Percentiles rank a stretch among this genome's conserved stretches.
phyloP scores from a whole-genome alignment of 495 filamentous ascomycete species.

The Trichocladium uniseriatum region DNA sequence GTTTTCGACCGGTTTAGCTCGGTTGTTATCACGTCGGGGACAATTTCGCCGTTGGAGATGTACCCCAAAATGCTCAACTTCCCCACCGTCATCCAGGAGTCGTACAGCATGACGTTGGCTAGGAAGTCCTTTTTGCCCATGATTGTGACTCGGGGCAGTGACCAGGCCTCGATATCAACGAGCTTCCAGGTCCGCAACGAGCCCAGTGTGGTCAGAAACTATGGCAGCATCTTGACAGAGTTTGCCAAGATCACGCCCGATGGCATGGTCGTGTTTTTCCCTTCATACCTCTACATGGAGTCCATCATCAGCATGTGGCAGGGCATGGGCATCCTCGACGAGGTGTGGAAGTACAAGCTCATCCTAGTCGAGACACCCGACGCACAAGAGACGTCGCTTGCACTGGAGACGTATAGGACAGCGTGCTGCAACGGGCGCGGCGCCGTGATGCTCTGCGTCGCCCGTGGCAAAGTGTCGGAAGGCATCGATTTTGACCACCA shows the following conservation, averaged over 20 bases:
- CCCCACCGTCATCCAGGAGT: slow-evolving; percentile 82
- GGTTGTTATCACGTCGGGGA: slow-evolving; percentile 97
- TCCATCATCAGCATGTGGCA: slow-evolving; percentile 99
- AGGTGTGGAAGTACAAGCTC: slow-evolving; percentile 98
- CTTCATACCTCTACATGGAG: slow-evolving; percentile 98
- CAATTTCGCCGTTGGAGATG: slow-evolving; percentile 95
- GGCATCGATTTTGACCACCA: slow-evolving; percentile 99
- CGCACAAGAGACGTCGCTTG: slow-evolving; percentile 90
- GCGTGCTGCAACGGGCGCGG: slow-evolving; percentile 95
- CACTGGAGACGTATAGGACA: slow-evolving; percentile 92
- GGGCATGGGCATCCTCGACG: slow-evolving; percentile 91
- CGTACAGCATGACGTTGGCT: slow-evolving; percentile 93
- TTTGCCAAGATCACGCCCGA: slow-evolving; percentile 93
- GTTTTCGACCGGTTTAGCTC: slow-evolving; percentile 96
- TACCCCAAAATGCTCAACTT: slow-evolving; percentile 99
- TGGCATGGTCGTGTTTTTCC: slow-evolving; percentile 97
- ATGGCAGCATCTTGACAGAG: slow-evolving; percentile 83
- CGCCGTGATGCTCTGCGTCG: slow-evolving; percentile 86
- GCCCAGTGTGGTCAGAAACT: slow-evolving; percentile 87
- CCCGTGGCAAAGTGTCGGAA: slow-evolving; percentile 92
- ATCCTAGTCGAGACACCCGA: slow-evolving; percentile 98
- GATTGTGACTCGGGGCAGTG: slow-evolving; percentile 90
- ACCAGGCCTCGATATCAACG: slow-evolving; percentile 84
- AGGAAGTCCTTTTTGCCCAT: slow-evolving; percentile 93
- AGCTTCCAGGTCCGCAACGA: slow-evolving; percentile 93